Conservation (phyloP, 2,329 filamentous ascomycete species). For the Stagonosporopsis tanaceti region DNA sequence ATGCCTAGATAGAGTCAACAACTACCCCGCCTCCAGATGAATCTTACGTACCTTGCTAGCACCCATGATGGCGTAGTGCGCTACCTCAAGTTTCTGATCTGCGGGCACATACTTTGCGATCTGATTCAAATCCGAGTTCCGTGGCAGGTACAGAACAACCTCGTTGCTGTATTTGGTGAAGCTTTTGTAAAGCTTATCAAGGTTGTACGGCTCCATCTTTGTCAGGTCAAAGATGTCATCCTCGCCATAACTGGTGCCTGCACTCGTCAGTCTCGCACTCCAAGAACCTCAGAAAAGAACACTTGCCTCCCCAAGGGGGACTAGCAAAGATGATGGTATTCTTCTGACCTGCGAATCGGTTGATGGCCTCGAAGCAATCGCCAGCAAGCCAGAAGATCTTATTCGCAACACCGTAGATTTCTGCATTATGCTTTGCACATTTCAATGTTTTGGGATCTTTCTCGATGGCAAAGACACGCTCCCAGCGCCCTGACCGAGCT, state of each 20-base stretch:
- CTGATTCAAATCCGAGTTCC: constrained; percentile 57
- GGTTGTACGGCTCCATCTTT: constrained; percentile 88
- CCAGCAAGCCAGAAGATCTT: constrained; percentile 86
- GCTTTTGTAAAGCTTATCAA: constrained; percentile 53
- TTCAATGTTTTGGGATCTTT: constrained; percentile 79
- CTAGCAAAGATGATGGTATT: constrained; percentile 73
- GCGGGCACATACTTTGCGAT: constrained; percentile 45
- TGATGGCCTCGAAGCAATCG: constrained; percentile 82
- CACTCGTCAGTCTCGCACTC: constrained; percentile 13
- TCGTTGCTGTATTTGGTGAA: constrained; percentile 55
- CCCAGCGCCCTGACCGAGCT: constrained; percentile 80
- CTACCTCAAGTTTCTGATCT: constrained; percentile 47
- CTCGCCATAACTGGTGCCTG: constrained; percentile 69
- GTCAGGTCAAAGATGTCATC: constrained; percentile 81
- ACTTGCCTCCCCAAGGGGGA: constrained; percentile 76
- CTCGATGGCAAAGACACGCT: constrained; percentile 87
- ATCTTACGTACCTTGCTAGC: constrained; percentile 75
- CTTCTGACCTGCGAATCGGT: constrained; percentile 58
- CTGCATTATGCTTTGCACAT: constrained; percentile 92
- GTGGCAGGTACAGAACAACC: constrained; percentile 81
- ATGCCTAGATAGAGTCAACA: constrained; percentile 49
- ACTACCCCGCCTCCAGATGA: too few relatives aligned
- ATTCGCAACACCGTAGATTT: constrained; percentile 79
- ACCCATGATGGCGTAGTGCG: constrained; percentile 89
- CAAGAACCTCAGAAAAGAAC: not conserved